Conservation (phyloP, 2,329 filamentous ascomycete genomes). For the Aspergillus vadensis region DNA sequence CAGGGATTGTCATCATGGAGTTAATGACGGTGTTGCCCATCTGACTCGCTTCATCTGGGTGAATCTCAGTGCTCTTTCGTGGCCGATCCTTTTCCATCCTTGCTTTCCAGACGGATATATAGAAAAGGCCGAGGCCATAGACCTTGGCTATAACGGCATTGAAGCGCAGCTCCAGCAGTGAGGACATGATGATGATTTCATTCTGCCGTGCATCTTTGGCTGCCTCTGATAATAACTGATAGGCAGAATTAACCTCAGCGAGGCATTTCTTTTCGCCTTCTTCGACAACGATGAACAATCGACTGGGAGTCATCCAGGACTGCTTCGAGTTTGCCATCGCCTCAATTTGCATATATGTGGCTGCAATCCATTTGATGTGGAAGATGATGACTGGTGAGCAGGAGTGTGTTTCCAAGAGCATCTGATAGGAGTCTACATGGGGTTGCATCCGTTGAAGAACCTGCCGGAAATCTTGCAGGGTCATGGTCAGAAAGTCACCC, state of each 20-base stretch:
- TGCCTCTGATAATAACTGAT: constrained; percentile 4
- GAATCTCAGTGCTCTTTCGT: neutral
- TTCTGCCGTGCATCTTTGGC: neutral
- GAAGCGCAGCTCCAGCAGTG: constrained; percentile 17
- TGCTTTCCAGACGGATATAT: constrained; percentile 9
- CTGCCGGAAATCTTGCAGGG: constrained; percentile 11
- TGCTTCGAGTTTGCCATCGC: constrained; percentile 15
- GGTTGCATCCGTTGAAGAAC: constrained; percentile 9
- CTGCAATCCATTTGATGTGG: constrained; percentile 17
- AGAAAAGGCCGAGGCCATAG: constrained; percentile 15
- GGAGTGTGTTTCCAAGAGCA: constrained; percentile 10
- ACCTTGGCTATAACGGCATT: constrained; percentile 5
- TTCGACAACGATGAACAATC: constrained; percentile 12
- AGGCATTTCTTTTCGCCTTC: constrained; percentile 15
- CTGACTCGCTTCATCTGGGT: neutral
- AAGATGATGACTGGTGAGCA: constrained; percentile 18
- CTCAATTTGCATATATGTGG: constrained; percentile 15
- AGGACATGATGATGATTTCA: constrained; percentile 7
- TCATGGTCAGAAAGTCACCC: constrained; percentile 12
- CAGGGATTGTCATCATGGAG: neutral
- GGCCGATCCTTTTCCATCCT: neutral
- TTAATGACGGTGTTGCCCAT: neutral
- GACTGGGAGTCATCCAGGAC: constrained; percentile 8
- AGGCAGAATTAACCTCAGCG: constrained; percentile 10
- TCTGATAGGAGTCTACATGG: constrained; percentile 16